phyloP scores from a whole-genome alignment of 2,329 filamentous ascomycete species.

The Colletotrichum ledebouriae region DNA sequence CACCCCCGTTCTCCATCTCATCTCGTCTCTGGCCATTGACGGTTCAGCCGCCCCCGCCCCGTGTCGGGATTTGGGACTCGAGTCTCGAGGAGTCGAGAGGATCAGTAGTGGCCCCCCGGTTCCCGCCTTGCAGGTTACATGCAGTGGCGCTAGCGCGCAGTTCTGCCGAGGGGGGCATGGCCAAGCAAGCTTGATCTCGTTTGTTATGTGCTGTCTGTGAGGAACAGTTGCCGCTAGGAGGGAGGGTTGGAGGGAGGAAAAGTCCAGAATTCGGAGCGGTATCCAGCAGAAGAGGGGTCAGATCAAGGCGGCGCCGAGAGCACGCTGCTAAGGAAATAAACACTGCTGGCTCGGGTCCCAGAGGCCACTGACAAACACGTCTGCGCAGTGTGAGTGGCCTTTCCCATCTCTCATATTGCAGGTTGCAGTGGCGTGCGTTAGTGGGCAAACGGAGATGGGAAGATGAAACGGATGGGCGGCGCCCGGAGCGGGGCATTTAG shows the following conservation, averaged over 20 bases:
- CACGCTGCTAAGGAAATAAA: conserved; percentile 16
- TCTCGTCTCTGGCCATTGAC: conserved; percentile 27
- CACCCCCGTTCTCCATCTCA: conserved; percentile 29
- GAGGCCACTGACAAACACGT: conserved; percentile 16
- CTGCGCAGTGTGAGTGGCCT: neutral
- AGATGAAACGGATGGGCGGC: conserved; percentile 39
- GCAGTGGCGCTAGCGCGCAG: conserved; percentile 33
- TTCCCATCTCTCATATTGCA: conserved; percentile 34
- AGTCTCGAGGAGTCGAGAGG: neutral
- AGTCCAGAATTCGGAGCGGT: neutral
- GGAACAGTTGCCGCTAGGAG: conserved; percentile 10
- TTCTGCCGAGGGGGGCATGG: conserved; percentile 20
- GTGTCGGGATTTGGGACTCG: neutral
- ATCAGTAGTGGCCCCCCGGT: conserved; percentile 14
- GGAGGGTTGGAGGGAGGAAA: neutral
- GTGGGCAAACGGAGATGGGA: conserved; percentile 35
- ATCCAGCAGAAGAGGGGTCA: neutral
- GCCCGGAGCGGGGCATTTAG: conserved; percentile 22
- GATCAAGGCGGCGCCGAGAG: conserved; percentile 6
- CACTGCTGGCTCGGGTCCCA: conserved; percentile 15
- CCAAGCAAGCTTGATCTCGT: conserved; percentile 9
- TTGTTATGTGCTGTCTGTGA: neutral
- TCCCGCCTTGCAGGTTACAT: conserved; percentile 40
- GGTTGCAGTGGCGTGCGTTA: conserved; percentile 40
- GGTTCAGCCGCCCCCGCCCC: conserved; percentile 7